Evolutionary conservation across 345 rosid genomes (phyloP).

Genomic region (Pugionium cornutum): DNA sequence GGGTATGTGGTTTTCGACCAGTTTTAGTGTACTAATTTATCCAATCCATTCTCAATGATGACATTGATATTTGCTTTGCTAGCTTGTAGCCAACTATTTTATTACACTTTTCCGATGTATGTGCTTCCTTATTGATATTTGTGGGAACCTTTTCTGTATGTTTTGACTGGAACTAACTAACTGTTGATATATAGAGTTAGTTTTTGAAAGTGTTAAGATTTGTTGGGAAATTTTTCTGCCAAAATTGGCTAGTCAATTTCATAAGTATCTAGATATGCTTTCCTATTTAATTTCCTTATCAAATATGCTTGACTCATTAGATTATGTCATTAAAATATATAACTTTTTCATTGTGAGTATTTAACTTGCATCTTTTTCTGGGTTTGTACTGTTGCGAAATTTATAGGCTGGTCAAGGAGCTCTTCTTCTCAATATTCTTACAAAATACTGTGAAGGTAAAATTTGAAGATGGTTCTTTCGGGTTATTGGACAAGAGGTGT

Average conservation of each 20-base stretch:
- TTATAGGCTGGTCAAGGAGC: conserved; percentile 90
- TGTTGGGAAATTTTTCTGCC: conserved; percentile 4
- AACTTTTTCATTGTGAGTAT: not conserved
- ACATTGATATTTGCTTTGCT: not conserved
- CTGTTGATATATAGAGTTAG: not conserved
- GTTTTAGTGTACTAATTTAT: not conserved
- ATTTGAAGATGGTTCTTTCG: conserved; percentile 7
- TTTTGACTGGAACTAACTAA: not conserved
- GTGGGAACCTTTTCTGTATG: not conserved
- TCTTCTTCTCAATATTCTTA: conserved; percentile 76
- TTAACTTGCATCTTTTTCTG: conserved; percentile 10
- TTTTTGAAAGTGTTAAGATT: conserved; percentile 6
- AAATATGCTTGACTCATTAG: not conserved
- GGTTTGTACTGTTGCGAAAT: conserved; percentile 15
- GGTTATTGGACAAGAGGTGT: not conserved
- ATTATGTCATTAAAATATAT: not conserved
- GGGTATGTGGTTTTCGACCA: conserved; percentile 46
- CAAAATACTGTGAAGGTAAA: conserved; percentile 84
- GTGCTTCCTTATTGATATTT: not conserved
- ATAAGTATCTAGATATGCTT: not conserved
- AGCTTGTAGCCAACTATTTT: conserved; percentile 1
- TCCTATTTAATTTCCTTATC: not conserved
- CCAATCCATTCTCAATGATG: not conserved
- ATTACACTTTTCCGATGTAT: not conserved
- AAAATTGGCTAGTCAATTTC: not conserved